Base-by-base conservation (phyloP, 768 basidiomycete genomes). In the Mycena haematopus region DNA sequence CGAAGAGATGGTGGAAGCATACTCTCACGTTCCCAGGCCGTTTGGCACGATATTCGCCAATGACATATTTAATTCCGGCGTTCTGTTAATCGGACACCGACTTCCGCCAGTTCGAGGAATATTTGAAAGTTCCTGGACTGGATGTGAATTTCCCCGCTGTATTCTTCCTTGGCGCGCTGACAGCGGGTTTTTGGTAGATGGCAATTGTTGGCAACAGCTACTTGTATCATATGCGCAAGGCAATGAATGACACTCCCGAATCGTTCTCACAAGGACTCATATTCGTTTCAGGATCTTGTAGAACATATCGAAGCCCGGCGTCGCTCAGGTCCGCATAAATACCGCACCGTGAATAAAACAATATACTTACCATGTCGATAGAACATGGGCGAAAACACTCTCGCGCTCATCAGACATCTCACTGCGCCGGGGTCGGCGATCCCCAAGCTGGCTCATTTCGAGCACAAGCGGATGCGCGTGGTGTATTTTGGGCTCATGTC, bases 81-180 rank as follows among this genome's bases (percentile, higher is more conserved):
- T 98, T 58, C 79, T 98, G 46, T 76, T 96, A 40, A n/a, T 95
- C 93, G 10, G 96, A 98, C 71, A 99, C 96, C 53, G 96, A 99
- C 74, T 98, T 98, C 70, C 87, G 93, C 29, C 96, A 98, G 68
- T 98, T 97, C 64, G 91, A 93, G 68, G 78, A 89, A 58, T 97
- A 97, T 71, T 77, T 96, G 33, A 91, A 93, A 68, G 88, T 98
- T 21, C 91, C 95, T 0, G 96, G 96, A 13, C 76, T 98, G 22
- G 96, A 99, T 73, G 93, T 92, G 70, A 70, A 87, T 31, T 31
- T 31, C 76, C n/a, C 47, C 15, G 42, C 24, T 38, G 21, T 31
- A 21, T 22, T 56, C 21, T 33, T 57, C 45, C 25, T 21, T 56
- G 44, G 50, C 62, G 58, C 51, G 56, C 56, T 63, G 62, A 63